Conservation (phyloP, 1,284 basidiomycete genomes). For the Tilletia caries region DNA sequence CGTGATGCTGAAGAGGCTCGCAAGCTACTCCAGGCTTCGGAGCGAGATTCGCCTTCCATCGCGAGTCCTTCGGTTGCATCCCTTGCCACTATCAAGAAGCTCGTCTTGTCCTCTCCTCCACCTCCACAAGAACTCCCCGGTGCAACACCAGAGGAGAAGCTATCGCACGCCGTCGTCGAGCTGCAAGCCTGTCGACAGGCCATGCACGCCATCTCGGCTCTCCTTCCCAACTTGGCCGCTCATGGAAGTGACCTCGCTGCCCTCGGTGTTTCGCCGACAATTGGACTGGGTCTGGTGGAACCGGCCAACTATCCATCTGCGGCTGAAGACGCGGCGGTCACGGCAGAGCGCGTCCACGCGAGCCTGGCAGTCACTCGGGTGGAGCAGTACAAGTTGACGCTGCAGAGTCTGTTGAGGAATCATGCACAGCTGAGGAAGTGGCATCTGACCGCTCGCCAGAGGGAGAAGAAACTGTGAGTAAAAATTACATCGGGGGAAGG, state of each 20-base stretch:
- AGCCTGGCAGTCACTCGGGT: background rate
- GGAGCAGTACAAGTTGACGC: slow-evolving; percentile 2
- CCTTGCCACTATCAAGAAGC: background rate
- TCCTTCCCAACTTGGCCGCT: background rate
- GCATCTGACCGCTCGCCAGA: background rate
- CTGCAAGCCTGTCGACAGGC: background rate
- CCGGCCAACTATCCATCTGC: background rate
- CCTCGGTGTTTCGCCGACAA: background rate
- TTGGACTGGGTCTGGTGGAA: background rate
- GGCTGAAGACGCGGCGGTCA: background rate
- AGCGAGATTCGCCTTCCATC: background rate
- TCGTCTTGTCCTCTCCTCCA: background rate
- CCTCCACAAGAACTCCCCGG: background rate
- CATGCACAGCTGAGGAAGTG: background rate
- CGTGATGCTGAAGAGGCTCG: background rate
- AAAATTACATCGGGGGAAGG: background rate
- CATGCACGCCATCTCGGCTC: background rate
- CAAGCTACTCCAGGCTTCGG: background rate
- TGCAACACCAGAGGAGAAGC: background rate
- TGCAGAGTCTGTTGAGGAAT: background rate
- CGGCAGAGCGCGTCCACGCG: background rate
- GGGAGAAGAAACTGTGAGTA: slow-evolving; percentile 4
- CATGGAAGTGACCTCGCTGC: background rate
- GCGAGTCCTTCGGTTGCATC: background rate
- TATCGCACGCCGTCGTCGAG: background rate